Evolutionary conservation across 2,329 filamentous ascomycete species (phyloP), one percentile per base, ranked within the genome.

Genomic region (Dothideomycetes sp.): DNA sequence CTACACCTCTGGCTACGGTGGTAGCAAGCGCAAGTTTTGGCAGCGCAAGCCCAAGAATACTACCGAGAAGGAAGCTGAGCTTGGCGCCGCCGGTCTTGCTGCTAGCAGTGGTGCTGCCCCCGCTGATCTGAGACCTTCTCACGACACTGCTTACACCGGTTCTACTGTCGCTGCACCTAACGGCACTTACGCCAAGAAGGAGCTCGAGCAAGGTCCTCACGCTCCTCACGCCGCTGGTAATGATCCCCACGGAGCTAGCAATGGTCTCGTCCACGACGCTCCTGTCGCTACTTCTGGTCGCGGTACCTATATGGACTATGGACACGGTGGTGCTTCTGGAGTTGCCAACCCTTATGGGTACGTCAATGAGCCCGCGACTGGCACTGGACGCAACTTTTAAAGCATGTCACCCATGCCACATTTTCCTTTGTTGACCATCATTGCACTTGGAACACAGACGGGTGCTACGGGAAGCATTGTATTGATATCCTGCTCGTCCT

Each of bases 1-100:
- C 60, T 86, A 86, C 65, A 84, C 80, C 19, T 67, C 66, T 31
- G 77, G 77, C 38, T 69, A 64, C 19, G n/a, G n/a, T n/a, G n/a
- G n/a, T n/a, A 70, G 68, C 49, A 64, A 62, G 46, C 47, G 47
- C 50, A 30, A 37, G 41, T 17, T 68, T 68, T 59, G 3, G 32
- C 32, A 34, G n/a, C 56, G 58, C 39, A 61, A 60, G 47, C 52
- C 52, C 29, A 49, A 50, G 10, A 46, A 46, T 29, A 49, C 56
- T 31, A 51, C 46, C 16, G 58, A 48, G 19, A 44, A 50, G 8
- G 63, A 73, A 39, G 58, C 65, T 17, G 70, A 73, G 49, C 55
- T 69, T 40, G 62, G 60, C 35, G 49, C 54, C 31, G 50, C 52
- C 27, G 52, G 50, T 31, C 52, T 49, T 11, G 47, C 44, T 37